Conservation (phyloP, 441 rosid genomes). For the Erysimum cheiri region DNA sequence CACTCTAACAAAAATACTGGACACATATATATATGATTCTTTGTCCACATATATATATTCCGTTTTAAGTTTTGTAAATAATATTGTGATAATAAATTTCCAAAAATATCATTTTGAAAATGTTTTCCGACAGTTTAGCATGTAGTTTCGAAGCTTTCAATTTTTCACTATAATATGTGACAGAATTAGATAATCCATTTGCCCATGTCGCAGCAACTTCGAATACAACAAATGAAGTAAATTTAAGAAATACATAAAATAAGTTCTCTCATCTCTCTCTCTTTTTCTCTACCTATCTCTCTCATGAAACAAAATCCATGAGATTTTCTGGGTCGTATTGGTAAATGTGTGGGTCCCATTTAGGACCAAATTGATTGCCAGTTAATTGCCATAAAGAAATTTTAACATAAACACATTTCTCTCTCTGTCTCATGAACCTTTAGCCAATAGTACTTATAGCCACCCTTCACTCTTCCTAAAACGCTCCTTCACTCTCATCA, state of each 20-base stretch:
- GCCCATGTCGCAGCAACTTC: slow-evolving; percentile 40
- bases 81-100: not conserved
- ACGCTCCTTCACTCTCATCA: slow-evolving; percentile 40
- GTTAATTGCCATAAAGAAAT: slow-evolving; percentile 48
- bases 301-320: slow-evolving; percentile 37
- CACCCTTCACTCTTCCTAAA: slow-evolving; percentile 45
- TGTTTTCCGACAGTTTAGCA: slow-evolving; percentile 4
- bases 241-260: slow-evolving; percentile 19
- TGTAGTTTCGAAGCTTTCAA: slow-evolving; percentile 22
- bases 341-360: slow-evolving; percentile 56
- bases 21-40: too few species aligned
- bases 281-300: not conserved
- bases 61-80: not conserved
- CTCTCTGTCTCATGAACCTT: slow-evolving; percentile 37
- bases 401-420: slow-evolving; percentile 22
- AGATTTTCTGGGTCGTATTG: slow-evolving; percentile 33
- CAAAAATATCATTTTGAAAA: not conserved
- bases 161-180: not conserved
- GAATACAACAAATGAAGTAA: slow-evolving; percentile 36
- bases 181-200: slow-evolving; percentile 33
- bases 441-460: slow-evolving; percentile 55
- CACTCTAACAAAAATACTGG: not conserved
- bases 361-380: slow-evolving; percentile 70
- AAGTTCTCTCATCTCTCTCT: too few species aligned
- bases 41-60: not conserved